Evolutionary conservation across 306 rosid species (phyloP), one percentile per base, ranked within the genome.

Genomic region (Quercus suber): DNA sequence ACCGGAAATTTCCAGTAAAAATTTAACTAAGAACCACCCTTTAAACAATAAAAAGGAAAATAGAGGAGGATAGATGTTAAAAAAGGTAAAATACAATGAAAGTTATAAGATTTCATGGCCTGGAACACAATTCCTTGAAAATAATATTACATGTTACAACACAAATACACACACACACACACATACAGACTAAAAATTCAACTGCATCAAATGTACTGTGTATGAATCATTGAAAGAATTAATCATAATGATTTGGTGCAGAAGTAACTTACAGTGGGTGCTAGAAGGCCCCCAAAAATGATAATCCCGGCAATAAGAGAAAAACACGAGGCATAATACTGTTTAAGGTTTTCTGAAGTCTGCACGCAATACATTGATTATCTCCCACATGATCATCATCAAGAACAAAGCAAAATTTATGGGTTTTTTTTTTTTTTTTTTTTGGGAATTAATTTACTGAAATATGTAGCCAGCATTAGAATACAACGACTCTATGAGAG

Each of bases 281-380:
- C 94, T 71, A 95, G 88, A 77, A 95, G 98, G 73, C 99, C 99
- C 23, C 99, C 98, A 72, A 95, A 95, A 71, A 95, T 78, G 75
- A 95, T 91, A 74, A 92, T 85, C 73, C 94, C 98, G 0, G 93
- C 78, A 58, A 95, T 91, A 53, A 95, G 93, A 79, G 99, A 90
- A 85, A 83, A 94, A 82, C 98, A 94, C 8, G 89, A 78, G 4
- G 92, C 97, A 78, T 94, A 94, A 81, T 94, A 94, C 84, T 84
- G 94, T 88, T 85, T 92, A 58, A 94, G 93, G 88, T 94, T 94
- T 27, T 90, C 88, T 76, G 97, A 86, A 86, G 69, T 94, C 98
- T 94, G 95, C 89, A 91, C 79, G 80, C 45, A 82, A 84, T 13
- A 78, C 23, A 79, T 25, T 74, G 45, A 69, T 73, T 75, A 81